Evolutionary conservation across 768 basidiomycete species (phyloP).

Genomic region (Trametes sanguinea): DNA sequence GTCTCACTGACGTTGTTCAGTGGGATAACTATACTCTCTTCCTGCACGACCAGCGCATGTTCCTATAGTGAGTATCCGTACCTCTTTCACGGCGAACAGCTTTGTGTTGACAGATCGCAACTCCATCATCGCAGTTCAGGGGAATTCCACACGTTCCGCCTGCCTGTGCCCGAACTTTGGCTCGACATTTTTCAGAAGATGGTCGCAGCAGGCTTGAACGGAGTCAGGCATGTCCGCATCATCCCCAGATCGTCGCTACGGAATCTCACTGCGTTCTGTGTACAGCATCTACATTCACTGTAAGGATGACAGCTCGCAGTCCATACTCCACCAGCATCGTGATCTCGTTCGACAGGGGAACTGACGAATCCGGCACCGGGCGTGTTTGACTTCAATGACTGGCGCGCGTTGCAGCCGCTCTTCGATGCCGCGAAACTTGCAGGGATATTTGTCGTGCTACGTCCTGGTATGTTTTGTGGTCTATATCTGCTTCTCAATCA

Average conservation of each 20-base stretch:
- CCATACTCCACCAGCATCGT: neutral
- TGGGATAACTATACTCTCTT: constrained; percentile 77
- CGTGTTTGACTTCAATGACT: constrained; percentile 71
- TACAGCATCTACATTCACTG: constrained; percentile 70
- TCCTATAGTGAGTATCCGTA: constrained; percentile 58
- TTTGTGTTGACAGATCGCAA: too few species aligned
- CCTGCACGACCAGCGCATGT: constrained; percentile 67
- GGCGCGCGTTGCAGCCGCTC: constrained; percentile 67
- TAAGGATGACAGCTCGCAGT: constrained; percentile 1
- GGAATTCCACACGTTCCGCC: constrained; percentile 81
- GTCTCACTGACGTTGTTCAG: constrained; percentile 41
- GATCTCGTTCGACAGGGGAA: constrained; percentile 40
- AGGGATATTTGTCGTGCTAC: constrained; percentile 77
- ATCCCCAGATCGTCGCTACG: neutral
- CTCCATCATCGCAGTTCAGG: constrained; percentile 55
- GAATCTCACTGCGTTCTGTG: neutral
- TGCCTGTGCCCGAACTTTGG: constrained; percentile 82
- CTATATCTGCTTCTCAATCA: too few species aligned
- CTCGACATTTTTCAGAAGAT: constrained; percentile 79
- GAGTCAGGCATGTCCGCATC: constrained; percentile 46
- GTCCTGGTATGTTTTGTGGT: constrained; percentile 57
- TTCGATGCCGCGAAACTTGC: constrained; percentile 73
- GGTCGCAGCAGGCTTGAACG: constrained; percentile 80
- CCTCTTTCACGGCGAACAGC: neutral
- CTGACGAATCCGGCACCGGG: constrained; percentile 73